phyloP scores from a whole-genome alignment of 108 stramenopile genomes.

The Cyclostephanos tholiformis region DNA sequence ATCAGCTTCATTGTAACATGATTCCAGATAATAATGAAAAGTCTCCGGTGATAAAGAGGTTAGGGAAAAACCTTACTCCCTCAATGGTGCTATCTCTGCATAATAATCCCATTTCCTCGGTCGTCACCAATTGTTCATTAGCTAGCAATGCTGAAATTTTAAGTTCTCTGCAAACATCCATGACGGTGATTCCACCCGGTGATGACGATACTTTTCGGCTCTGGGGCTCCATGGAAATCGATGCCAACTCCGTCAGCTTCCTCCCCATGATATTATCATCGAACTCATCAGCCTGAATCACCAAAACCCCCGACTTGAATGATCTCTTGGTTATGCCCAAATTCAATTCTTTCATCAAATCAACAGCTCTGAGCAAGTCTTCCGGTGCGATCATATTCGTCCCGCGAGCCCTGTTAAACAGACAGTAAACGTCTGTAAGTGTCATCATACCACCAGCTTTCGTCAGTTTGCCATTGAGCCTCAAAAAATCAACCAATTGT shows the following conservation, averaged over 20 bases:
- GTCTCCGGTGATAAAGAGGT: constrained; percentile 55
- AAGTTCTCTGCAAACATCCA: constrained; percentile 64
- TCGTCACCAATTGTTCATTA: constrained; percentile 79
- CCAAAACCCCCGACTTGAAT: constrained; percentile 85
- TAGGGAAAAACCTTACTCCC: constrained; percentile 82
- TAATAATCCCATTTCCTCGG: constrained; percentile 76
- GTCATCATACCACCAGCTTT: constrained; percentile 73
- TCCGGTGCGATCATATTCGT: constrained; percentile 96
- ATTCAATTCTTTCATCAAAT: constrained; percentile 63
- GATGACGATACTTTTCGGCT: constrained; percentile 1
- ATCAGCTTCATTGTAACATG: no score
- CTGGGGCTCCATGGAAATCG: constrained; percentile 26
- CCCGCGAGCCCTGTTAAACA: constrained; percentile 95
- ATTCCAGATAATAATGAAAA: constrained; percentile 6
- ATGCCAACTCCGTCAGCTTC: constrained; percentile 54
- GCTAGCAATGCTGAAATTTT: constrained; percentile 81
- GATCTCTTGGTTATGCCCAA: constrained; percentile 81
- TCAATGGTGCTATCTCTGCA: constrained; percentile 88
- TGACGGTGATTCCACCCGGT: constrained; percentile 53
- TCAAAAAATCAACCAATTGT: constrained; percentile 93
- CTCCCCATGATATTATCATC: constrained; percentile 65
- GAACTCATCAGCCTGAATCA: constrained; percentile 79
- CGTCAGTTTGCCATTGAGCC: constrained; percentile 53
- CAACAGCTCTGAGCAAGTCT: constrained; percentile 84
- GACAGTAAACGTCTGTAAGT: constrained; percentile 83